Evolutionary conservation across 306 rosid genomes (phyloP).

Genomic region (Castanopsis chinensis): DNA sequence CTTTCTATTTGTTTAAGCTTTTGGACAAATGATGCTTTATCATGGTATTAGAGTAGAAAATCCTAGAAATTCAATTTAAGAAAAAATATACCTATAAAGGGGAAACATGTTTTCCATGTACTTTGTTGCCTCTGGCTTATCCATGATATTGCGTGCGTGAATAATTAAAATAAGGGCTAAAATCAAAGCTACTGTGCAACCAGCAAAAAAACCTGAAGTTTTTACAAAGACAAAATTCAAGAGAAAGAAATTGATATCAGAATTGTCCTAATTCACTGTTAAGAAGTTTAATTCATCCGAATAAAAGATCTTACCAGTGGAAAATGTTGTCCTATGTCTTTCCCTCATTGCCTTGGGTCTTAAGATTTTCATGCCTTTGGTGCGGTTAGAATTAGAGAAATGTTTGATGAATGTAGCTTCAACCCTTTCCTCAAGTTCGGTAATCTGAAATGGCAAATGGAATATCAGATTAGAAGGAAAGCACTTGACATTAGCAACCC

Average conservation of each 20-base stretch:
- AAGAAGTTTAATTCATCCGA: too few relatives aligned
- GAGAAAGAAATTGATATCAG: not conserved
- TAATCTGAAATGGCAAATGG: slow-evolving; percentile 17
- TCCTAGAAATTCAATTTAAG: not conserved
- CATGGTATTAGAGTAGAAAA: too few relatives aligned
- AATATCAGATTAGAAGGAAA: not conserved
- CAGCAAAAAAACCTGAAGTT: slow-evolving; percentile 65
- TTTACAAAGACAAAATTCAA: not conserved
- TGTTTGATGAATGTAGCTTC: slow-evolving; percentile 55
- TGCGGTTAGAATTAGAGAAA: slow-evolving; percentile 62
- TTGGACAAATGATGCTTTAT: too few relatives aligned
- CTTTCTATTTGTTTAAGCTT: too few relatives aligned
- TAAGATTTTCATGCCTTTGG: slow-evolving; percentile 55
- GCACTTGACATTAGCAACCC: too few relatives aligned
- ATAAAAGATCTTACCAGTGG: slow-evolving; percentile 38
- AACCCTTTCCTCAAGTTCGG: slow-evolving; percentile 48
- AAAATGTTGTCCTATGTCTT: slow-evolving; percentile 62
- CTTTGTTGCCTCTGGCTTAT: slow-evolving; percentile 18
- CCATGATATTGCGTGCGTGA: slow-evolving; percentile 36
- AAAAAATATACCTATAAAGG: slow-evolving; percentile 50
- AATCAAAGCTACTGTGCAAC: slow-evolving; percentile 53
- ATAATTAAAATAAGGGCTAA: slow-evolving; percentile 49
- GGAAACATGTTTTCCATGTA: slow-evolving; percentile 80
- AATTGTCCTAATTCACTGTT: too few relatives aligned
- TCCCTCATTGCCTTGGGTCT: slow-evolving; percentile 58